Evolutionary conservation across 306 rosid genomes (phyloP).

Genomic region (Erythrophleum fordii): DNA sequence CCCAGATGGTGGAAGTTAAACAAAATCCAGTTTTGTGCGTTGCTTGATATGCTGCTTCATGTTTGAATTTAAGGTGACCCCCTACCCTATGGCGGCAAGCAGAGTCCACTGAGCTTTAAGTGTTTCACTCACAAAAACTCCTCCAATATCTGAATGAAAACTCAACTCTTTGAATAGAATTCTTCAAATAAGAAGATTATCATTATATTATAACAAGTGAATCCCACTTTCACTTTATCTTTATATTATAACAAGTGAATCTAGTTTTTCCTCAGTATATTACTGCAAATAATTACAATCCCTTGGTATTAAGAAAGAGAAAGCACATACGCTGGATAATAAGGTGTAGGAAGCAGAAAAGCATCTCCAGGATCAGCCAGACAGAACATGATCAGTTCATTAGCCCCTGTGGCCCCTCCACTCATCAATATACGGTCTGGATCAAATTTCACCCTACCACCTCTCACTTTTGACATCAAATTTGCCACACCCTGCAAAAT

Average conservation of each 20-base stretch:
- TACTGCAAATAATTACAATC: too few species aligned
- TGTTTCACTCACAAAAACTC: too few species aligned
- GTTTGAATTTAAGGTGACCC: too few species aligned
- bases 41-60: too few species aligned
- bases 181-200: too few species aligned
- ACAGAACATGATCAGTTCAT: slow-evolving; percentile 63
- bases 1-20: background rate
- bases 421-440: slow-evolving; percentile 60
- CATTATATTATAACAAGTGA: too few species aligned
- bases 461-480: slow-evolving; percentile 6
- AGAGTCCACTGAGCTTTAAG: slow-evolving; percentile 27
- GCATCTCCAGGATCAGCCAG: slow-evolving; percentile 68
- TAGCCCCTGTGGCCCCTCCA: slow-evolving; percentile 78
- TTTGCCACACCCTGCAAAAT: slow-evolving; percentile 46
- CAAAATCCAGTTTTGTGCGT: slow-evolving; percentile 7
- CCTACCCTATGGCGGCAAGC: background rate
- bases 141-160: too few species aligned
- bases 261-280: too few species aligned
- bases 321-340: slow-evolving; percentile 60
- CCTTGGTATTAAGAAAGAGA: background rate
- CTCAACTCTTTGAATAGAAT: too few species aligned
- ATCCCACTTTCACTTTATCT: too few species aligned
- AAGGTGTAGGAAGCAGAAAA: slow-evolving; percentile 68
- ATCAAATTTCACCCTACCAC: slow-evolving; percentile 43
- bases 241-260: too few species aligned